phyloP scores from a whole-genome alignment of 2,329 filamentous ascomycete species.

The Aspergillus brunneoviolaceus region DNA sequence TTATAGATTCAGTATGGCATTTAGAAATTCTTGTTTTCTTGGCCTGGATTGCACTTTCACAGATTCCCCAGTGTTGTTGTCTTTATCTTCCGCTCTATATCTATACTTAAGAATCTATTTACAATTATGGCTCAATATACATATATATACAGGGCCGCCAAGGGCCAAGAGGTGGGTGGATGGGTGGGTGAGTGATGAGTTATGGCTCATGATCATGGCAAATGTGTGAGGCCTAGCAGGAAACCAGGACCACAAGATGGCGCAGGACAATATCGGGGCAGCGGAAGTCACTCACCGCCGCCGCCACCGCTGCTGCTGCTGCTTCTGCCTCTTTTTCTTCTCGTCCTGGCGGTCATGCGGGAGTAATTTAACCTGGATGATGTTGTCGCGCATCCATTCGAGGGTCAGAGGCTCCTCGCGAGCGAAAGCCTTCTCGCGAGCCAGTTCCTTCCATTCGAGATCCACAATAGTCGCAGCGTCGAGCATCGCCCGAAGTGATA shows the following conservation, averaged over 20 bases:
- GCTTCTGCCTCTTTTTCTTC: neutral
- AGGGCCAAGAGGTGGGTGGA: neutral
- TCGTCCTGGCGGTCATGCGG: neutral
- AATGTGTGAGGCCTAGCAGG: too few relatives aligned
- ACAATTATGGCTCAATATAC: neutral
- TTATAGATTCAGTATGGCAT: too few relatives aligned
- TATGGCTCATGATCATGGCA: neutral
- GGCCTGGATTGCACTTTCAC: too few relatives aligned
- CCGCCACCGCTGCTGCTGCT: neutral
- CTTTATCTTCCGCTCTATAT: neutral
- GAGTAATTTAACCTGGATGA: neutral
- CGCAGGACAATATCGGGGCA: too few relatives aligned
- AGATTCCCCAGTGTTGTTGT: neutral
- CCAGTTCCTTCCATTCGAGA: conserved; percentile 28
- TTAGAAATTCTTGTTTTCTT: too few relatives aligned
- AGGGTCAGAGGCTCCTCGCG: conserved; percentile 1
- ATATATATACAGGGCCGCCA: neutral
- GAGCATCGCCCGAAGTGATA: conserved; percentile 34
- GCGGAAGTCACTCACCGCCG: too few relatives aligned
- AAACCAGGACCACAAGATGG: too few relatives aligned
- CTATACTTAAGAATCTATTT: neutral
- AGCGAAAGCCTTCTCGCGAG: conserved; percentile 23
- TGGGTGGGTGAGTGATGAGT: neutral
- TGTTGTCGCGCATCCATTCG: neutral
- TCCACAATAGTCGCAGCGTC: conserved; percentile 37